phyloP scores from a whole-genome alignment of 306 rosid species.

The Cucurbita ficifolia region DNA sequence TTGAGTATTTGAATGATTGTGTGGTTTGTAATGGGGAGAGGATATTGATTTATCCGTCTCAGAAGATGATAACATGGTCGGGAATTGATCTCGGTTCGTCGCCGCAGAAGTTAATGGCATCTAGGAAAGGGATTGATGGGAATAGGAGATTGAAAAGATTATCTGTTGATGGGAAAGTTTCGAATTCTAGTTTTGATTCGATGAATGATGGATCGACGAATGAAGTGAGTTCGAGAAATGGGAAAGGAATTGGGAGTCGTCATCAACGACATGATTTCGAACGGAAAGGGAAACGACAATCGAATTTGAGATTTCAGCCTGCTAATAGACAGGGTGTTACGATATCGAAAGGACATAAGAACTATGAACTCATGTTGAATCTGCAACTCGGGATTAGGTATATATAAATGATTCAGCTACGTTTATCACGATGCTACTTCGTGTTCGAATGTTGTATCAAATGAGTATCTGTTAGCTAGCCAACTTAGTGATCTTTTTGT shows the following conservation, averaged over 20 bases:
- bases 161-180: constrained; percentile 35
- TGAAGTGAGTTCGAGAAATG: constrained; percentile 19
- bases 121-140: constrained; percentile 20
- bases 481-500: constrained; percentile 30
- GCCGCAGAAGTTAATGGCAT: constrained; percentile 10
- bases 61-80: constrained; percentile 33
- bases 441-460: background rate
- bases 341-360: constrained; percentile 81
- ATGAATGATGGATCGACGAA: constrained; percentile 9
- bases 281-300: constrained; percentile 14
- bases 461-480: constrained; percentile 13
- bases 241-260: constrained; percentile 22
- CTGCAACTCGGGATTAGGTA: constrained; percentile 97
- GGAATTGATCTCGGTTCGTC: constrained; percentile 16
- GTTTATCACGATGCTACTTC: background rate
- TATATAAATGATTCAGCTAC: constrained; percentile 24
- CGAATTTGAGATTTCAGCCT: constrained; percentile 24
- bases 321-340: constrained; percentile 61
- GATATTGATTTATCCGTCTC: constrained; percentile 54
- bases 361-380: constrained; percentile 92
- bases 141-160: constrained; percentile 18
- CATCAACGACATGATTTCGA: constrained; percentile 15
- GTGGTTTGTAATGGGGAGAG: constrained; percentile 33
- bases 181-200: constrained; percentile 31
- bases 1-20: constrained; percentile 36